Evolutionary conservation across 345 rosid species (phyloP).

Genomic region (Eucalyptus polybractea): DNA sequence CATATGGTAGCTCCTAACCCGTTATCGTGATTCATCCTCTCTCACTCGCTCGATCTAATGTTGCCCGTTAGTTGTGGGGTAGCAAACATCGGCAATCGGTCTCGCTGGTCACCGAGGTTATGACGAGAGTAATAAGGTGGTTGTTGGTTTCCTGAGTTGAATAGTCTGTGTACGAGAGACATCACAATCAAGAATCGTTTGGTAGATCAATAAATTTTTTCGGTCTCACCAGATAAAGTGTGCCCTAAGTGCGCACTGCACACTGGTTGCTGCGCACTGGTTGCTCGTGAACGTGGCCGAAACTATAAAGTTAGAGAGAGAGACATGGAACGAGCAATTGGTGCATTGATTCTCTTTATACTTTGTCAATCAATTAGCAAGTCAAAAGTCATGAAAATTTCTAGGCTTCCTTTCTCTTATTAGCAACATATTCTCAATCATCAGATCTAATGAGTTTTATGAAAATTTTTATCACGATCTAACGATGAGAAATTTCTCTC

Average conservation of each 20-base stretch:
- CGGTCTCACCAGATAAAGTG: background rate
- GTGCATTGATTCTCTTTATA: background rate
- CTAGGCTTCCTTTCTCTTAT: background rate
- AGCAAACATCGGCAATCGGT: background rate
- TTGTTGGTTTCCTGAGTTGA: background rate
- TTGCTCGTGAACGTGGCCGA: background rate
- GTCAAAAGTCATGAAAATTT: background rate
- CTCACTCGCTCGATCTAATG: fast-evolving
- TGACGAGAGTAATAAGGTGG: background rate
- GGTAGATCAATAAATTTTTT: background rate
- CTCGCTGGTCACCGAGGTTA: background rate
- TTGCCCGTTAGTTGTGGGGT: background rate
- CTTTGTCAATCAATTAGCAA: background rate
- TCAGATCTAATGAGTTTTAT: background rate
- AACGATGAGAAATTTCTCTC: background rate
- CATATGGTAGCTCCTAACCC: background rate
- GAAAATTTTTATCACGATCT: fast-evolving
- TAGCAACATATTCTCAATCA: background rate
- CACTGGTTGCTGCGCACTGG: background rate
- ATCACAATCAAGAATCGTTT: background rate
- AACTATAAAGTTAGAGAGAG: background rate
- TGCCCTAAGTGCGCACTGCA: background rate
- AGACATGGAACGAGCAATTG: background rate
- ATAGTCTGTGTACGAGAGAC: background rate
- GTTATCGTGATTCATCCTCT: background rate